A percentile compares a stretch with the other conserved stretches of the same genome.
These are phyloP conservation scores for Candida ovalis DNA, from an alignment of 805 yeast genomes.

Conservation along the genomic window DNA sequence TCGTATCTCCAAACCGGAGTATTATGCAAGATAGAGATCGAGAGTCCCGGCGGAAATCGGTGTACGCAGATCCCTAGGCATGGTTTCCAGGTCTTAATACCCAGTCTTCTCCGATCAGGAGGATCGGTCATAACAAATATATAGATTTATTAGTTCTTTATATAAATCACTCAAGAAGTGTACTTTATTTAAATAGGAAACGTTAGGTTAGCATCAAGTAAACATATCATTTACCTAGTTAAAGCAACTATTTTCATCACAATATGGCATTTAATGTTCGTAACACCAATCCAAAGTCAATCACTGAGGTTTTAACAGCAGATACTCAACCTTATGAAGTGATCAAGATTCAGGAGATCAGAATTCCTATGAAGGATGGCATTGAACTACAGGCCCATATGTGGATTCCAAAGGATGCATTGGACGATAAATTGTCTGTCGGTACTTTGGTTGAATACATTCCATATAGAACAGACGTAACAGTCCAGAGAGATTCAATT, in stretches of 20 bases:
- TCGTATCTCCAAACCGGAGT: too few relatives aligned
- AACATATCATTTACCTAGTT: too few relatives aligned
- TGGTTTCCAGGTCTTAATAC: too few relatives aligned
- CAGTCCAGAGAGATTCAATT: constrained; percentile 41
- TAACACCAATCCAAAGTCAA: constrained; percentile 25
- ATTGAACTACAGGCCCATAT: constrained; percentile 36
- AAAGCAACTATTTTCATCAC: background rate
- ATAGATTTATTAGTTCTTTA: too few relatives aligned
- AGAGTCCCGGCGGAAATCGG: too few relatives aligned
- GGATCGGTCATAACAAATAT: too few relatives aligned
- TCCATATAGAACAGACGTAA: constrained; percentile 44
- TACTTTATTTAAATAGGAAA: too few relatives aligned
- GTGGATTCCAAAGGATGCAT: constrained; percentile 40
- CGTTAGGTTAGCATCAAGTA: too few relatives aligned
- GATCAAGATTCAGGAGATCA: constrained; percentile 33
- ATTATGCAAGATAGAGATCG: too few relatives aligned
- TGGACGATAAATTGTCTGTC: constrained; percentile 24
- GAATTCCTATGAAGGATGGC: constrained; percentile 39
- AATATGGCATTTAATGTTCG: constrained; percentile 41
- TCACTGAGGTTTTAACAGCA: constrained; percentile 16
- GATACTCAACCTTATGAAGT: constrained; percentile 29
- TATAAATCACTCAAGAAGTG: too few relatives aligned
- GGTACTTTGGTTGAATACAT: constrained; percentile 42
- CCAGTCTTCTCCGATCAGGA: too few relatives aligned
- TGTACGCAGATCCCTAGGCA: too few relatives aligned